These are phyloP conservation scores for Hypocrella siamensis DNA, from an alignment of 2,329 filamentous ascomycete species.

Conservation along the genomic window DNA sequence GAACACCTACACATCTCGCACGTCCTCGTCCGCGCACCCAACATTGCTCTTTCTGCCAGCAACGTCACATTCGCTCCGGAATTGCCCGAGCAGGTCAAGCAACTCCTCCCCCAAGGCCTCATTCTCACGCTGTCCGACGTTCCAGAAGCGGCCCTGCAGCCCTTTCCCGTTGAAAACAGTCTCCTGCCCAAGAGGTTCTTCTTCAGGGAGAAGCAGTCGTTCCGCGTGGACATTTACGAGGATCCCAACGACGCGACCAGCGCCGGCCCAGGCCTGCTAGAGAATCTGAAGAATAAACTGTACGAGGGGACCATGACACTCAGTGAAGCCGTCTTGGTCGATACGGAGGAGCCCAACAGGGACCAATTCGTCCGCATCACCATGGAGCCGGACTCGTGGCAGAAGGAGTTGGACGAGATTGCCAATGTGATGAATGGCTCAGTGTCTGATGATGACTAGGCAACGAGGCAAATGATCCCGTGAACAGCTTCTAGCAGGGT, in stretches of 20 bases:
- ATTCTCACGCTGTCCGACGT: slow-evolving; percentile 16
- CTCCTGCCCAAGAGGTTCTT: neutral
- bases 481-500: too few species aligned
- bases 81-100: slow-evolving; percentile 8
- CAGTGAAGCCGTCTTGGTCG: slow-evolving; percentile 6
- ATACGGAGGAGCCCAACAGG: slow-evolving; percentile 8
- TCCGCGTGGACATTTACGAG: neutral
- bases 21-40: slow-evolving; percentile 24
- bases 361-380: slow-evolving; percentile 6
- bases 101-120: slow-evolving; percentile 5
- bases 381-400: slow-evolving; percentile 7
- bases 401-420: slow-evolving; percentile 9
- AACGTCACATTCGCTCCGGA: slow-evolving; percentile 2
- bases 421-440: slow-evolving; percentile 1
- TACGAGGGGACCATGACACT: neutral
- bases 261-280: neutral
- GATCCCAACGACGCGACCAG: neutral
- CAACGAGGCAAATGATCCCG: too few species aligned
- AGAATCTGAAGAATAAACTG: neutral
- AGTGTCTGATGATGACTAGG: slow-evolving; percentile 6
- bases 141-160: slow-evolving; percentile 21
- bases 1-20: slow-evolving; percentile 24
- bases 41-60: slow-evolving; percentile 18
- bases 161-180: slow-evolving; percentile 13
- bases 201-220: neutral